Conservation (phyloP, 1,284 basidiomycete genomes). For the Dichomitus squalens region DNA sequence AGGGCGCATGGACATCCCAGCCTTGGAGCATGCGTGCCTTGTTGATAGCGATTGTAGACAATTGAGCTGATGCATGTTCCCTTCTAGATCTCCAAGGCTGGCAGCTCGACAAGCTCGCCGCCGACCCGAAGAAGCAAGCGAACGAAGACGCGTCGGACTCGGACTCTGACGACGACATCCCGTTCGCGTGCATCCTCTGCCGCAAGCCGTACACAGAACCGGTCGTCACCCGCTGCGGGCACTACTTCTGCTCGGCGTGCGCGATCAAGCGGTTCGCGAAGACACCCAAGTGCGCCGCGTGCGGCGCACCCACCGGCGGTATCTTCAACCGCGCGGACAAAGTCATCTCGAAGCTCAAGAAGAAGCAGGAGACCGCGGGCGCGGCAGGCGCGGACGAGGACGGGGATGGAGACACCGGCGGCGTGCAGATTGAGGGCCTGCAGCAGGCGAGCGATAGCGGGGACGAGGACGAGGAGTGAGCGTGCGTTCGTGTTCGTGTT, state of each 20-base stretch:
- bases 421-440: slow-evolving; percentile 68
- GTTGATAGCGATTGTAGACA: neutral
- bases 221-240: slow-evolving; percentile 93
- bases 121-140: slow-evolving; percentile 56
- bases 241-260: slow-evolving; percentile 96
- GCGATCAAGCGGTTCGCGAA: slow-evolving; percentile 93
- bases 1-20: neutral
- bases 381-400: slow-evolving; percentile 42
- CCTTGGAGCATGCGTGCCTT: neutral
- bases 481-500: neutral
- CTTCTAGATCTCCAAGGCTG: slow-evolving; percentile 90
- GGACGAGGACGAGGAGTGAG: slow-evolving; percentile 26
- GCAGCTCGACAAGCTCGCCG: slow-evolving; percentile 92
- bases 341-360: slow-evolving; percentile 76
- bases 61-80: slow-evolving; percentile 5
- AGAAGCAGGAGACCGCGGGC: slow-evolving; percentile 54
- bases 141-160: slow-evolving; percentile 64
- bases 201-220: slow-evolving; percentile 94
- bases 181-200: slow-evolving; percentile 97
- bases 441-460: slow-evolving; percentile 40
- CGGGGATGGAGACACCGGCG: slow-evolving; percentile 38
- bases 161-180: slow-evolving; percentile 79
- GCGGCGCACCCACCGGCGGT: slow-evolving; percentile 89
- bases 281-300: slow-evolving; percentile 96
- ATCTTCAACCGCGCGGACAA: slow-evolving; percentile 93